phyloP scores from a whole-genome alignment of 2,329 filamentous ascomycete genomes.

The Phaeosphaeriaceae sp. region DNA sequence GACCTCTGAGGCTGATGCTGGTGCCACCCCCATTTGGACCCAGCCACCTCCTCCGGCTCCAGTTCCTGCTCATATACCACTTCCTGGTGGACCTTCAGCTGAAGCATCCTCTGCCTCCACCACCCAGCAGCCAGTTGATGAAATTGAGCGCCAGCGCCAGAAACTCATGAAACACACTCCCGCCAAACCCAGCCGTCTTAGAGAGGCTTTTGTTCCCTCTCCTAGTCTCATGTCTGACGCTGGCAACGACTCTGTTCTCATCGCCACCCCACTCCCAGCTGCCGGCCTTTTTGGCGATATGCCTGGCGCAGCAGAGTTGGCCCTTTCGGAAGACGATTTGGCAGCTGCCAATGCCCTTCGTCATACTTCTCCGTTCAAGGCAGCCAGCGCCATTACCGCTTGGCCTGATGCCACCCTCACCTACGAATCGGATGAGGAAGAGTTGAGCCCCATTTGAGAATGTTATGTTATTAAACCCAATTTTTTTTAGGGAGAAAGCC shows the following conservation, averaged over 20 bases:
- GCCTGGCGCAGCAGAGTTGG: conserved; percentile 23
- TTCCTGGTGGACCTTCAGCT: conserved; percentile 25
- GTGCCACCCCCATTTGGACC: conserved; percentile 34
- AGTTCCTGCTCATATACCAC: conserved; percentile 40
- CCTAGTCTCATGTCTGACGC: conserved; percentile 38
- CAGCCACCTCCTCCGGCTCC: conserved; percentile 45
- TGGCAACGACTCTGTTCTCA: conserved; percentile 28
- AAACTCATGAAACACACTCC: conserved; percentile 43
- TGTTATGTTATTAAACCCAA: too few relatives aligned
- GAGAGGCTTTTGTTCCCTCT: conserved; percentile 41
- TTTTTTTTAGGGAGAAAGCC: too few relatives aligned
- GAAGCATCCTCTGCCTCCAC: conserved; percentile 10
- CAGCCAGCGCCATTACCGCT: conserved; percentile 12
- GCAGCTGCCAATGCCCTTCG: conserved; percentile 18
- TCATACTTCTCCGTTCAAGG: conserved; percentile 14
- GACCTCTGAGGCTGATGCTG: conserved; percentile 20
- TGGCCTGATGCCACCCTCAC: conserved; percentile 22
- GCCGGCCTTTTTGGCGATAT: conserved; percentile 26
- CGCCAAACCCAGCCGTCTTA: conserved; percentile 42
- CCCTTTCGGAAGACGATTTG: conserved; percentile 23
- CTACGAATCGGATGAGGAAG: conserved; percentile 35
- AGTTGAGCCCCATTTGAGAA: too few relatives aligned
- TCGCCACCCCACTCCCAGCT: conserved; percentile 21
- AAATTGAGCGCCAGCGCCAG: conserved; percentile 37
- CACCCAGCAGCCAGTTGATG: conserved; percentile 23